Conservation (phyloP, 1,139 yeast genomes). For the Pichia inconspicua region DNA sequence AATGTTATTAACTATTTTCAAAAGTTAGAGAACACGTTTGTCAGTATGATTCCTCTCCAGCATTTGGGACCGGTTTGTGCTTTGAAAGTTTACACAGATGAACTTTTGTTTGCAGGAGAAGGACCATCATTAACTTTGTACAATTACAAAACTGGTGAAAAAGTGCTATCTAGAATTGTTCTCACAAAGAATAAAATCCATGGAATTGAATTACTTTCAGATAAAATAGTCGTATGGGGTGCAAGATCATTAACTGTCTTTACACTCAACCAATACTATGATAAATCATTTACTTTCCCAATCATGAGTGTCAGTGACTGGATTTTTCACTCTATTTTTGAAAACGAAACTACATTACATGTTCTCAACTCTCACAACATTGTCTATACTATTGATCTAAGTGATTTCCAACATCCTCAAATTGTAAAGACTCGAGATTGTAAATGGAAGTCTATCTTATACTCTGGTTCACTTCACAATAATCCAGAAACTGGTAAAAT, state of each 20-base stretch:
- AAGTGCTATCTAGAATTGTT: slow-evolving; percentile 37
- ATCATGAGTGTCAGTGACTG: slow-evolving; percentile 66
- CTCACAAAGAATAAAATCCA: slow-evolving; percentile 75
- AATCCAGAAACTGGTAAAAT: slow-evolving; percentile 36
- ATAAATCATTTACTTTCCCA: slow-evolving; percentile 14
- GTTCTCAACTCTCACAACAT: slow-evolving; percentile 78
- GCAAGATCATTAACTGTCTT: slow-evolving; percentile 58
- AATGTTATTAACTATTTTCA: no score
- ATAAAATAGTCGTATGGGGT: slow-evolving; percentile 52
- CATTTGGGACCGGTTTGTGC: slow-evolving; percentile 77
- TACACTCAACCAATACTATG: slow-evolving; percentile 26
- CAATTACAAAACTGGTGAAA: slow-evolving; percentile 35
- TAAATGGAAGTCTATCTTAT: slow-evolving; percentile 73
- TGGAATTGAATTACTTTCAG: slow-evolving; percentile 43
- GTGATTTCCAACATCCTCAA: slow-evolving; percentile 15
- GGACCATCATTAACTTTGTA: slow-evolving; percentile 63
- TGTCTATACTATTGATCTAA: slow-evolving; percentile 40
- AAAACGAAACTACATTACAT: slow-evolving; percentile 32
- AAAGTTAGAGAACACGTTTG: not conserved
- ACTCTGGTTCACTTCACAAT: slow-evolving; percentile 65
- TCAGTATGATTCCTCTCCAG: slow-evolving; percentile 13
- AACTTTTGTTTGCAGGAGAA: slow-evolving; percentile 49
- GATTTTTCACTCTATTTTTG: slow-evolving; percentile 58
- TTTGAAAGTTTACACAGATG: slow-evolving; percentile 36
- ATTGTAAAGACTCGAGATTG: slow-evolving; percentile 41